These are phyloP conservation scores for Lactarius sp. DNA, from an alignment of 768 basidiomycete species.

Conservation along the genomic window DNA sequence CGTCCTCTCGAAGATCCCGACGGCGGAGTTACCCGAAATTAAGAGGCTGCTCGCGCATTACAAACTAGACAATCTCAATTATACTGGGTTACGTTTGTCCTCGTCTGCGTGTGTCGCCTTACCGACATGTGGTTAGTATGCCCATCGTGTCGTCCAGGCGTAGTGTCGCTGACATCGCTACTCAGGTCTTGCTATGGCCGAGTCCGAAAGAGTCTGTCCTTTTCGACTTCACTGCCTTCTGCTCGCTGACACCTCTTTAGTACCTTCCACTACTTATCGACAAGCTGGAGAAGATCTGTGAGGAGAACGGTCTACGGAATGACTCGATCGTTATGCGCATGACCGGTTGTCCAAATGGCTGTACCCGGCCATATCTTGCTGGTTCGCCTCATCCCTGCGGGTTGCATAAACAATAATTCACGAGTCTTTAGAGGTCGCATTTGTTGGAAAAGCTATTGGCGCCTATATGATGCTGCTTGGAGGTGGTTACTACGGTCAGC, in stretches of 20 bases:
- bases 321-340: constrained; percentile 98
- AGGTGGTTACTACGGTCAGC: constrained; percentile 90
- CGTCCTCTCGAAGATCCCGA: constrained; percentile 75
- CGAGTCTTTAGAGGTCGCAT: constrained; percentile 70
- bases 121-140: constrained; percentile 74
- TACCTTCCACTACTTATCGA: constrained; percentile 90
- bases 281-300: constrained; percentile 93
- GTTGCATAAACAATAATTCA: background rate
- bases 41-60: constrained; percentile 77
- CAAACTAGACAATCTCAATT: constrained; percentile 82
- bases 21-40: constrained; percentile 69
- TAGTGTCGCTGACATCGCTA: constrained; percentile 8
- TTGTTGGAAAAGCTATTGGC: constrained; percentile 94
- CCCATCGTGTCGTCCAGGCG: background rate
- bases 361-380: constrained; percentile 89
- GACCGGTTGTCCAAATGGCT: constrained; percentile 96
- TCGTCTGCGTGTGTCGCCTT: constrained; percentile 97
- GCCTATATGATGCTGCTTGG: constrained; percentile 93
- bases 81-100: constrained; percentile 74
- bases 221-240: background rate
- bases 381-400: constrained; percentile 40
- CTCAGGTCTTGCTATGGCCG: constrained; percentile 69
- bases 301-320: constrained; percentile 87
- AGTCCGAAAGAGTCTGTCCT: constrained; percentile 60
- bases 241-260: constrained; percentile 34